Conservation (phyloP, 2,329 filamentous ascomycete species). For the Trichoderma sp. region DNA sequence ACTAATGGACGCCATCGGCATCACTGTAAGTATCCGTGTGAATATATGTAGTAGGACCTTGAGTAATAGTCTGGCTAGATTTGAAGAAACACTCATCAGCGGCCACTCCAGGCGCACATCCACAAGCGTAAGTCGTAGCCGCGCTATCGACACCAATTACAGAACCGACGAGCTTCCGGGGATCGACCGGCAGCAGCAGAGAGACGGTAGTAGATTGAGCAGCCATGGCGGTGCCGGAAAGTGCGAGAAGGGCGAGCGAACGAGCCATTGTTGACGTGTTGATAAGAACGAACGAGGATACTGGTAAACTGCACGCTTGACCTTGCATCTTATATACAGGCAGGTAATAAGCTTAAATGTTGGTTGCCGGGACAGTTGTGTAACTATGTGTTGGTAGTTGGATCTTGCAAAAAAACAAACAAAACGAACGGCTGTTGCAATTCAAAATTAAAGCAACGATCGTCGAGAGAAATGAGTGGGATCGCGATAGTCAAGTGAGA, state of each 20-base stretch:
- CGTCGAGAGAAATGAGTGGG: neutral
- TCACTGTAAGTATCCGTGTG: neutral
- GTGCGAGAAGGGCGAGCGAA: conserved; percentile 28
- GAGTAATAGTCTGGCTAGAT: conserved; percentile 26
- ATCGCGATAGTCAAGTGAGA: neutral
- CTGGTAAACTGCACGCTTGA: neutral
- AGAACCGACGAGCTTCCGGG: conserved; percentile 22
- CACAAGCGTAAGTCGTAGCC: conserved; percentile 32
- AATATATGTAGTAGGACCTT: conserved; percentile 30
- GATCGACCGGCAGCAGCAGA: conserved; percentile 30
- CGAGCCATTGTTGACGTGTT: conserved; percentile 19
- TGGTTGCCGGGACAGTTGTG: neutral
- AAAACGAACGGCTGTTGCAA: neutral
- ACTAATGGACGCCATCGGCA: neutral
- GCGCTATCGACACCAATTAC: conserved; percentile 4
- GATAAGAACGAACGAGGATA: neutral
- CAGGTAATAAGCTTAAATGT: neutral
- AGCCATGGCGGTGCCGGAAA: conserved; percentile 26
- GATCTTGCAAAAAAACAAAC: neutral
- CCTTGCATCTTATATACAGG: neutral
- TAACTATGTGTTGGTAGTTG: neutral
- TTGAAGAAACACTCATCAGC: neutral
- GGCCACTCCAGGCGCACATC: conserved; percentile 24
- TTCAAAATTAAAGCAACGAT: neutral
- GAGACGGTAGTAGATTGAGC: conserved; percentile 29